Base-by-base conservation (phyloP, 768 basidiomycete species). In the Tylopilus plumbeoviolaceoides region DNA sequence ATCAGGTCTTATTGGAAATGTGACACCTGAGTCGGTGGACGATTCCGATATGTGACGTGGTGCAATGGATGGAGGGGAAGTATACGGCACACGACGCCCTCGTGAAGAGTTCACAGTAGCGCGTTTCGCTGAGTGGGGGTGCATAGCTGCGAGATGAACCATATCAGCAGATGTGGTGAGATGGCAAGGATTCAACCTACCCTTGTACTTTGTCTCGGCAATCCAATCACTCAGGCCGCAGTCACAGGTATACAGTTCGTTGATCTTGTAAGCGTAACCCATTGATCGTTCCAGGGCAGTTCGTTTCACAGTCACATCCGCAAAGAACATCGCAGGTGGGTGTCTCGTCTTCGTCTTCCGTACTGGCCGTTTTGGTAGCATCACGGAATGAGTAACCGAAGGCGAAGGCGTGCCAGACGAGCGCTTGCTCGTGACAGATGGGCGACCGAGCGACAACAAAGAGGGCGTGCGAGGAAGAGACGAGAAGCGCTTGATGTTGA, bases 181-280 rank as follows among this genome's bases (percentile, higher is more conserved):
- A 27, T 38, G n/a, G 41, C 4, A 17, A 55, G 23, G 25, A 43
- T 42, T 7, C 25, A 41, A 53, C 57, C 23, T 60, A 88, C 90
- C 78, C 76, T 78, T 76, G 49, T 73, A 69, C 57, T 70, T 79
- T 50, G 78, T 77, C 51, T 79, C 77, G 36, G 72, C 58, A 23
- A 91, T 69, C 92, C 92, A 95, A n/a, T 87, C 83, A 18, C 73
- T 72, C 48, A 94, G 70, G 30, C 91, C 90, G 59, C 86, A 87
- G 61, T 91, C 87, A 62, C 81, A 83, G 55, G 76, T 72, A 50
- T 82, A 81, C 18, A 95, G 67, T 64, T 93, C 89, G 62, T 91
- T 90, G 57, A 94, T 89, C 73, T 92, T 94, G 59, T 75, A 72
- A 23, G 87, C 85, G 60, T 94, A 95, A 35, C 83, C 80, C 21